A percentile compares a stretch with the other conserved stretches of the same genome.
Conservation (phyloP, 768 basidiomycete genomes). For the Rossbeevera mucosa region DNA sequence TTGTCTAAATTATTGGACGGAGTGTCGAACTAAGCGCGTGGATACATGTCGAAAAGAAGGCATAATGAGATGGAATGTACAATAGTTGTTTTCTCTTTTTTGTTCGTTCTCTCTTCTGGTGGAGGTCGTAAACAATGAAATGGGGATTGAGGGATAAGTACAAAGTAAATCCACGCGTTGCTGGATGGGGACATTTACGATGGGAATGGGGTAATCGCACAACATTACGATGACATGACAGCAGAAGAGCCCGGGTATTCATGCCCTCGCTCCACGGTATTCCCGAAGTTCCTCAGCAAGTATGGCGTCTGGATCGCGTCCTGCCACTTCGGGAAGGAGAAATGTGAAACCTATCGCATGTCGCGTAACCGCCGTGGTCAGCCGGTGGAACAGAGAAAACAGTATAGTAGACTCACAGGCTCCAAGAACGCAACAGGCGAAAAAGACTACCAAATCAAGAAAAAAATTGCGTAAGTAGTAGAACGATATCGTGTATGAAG, state of each 20-base stretch:
- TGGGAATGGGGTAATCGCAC: too few relatives aligned
- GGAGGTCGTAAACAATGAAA: neutral
- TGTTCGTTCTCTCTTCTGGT: neutral
- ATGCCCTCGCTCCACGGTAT: conserved; percentile 1
- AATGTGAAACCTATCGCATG: conserved; percentile 34
- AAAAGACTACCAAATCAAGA: conserved; percentile 49
- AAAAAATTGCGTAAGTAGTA: neutral
- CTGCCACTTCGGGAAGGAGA: conserved; percentile 48
- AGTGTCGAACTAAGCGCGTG: neutral
- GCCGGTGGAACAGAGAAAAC: neutral
- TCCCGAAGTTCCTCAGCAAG: conserved; percentile 37
- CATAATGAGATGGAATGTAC: neutral
- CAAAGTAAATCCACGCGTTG: neutral
- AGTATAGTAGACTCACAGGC: conserved; percentile 32
- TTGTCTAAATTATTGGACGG: neutral
- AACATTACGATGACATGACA: neutral
- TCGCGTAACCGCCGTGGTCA: neutral
- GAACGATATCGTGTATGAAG: too few relatives aligned
- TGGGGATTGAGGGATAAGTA: neutral
- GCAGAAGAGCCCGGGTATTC: neutral
- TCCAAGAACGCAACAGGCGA: conserved; percentile 57
- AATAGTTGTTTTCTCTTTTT: neutral
- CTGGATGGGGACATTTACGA: neutral
- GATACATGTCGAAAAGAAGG: neutral
- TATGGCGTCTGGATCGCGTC: conserved; percentile 47